A percentile compares a stretch with the other conserved stretches of the same genome.
Evolutionary conservation across 2,329 filamentous ascomycete species (phyloP).

Genomic region (Trichoderma arundinaceum): DNA sequence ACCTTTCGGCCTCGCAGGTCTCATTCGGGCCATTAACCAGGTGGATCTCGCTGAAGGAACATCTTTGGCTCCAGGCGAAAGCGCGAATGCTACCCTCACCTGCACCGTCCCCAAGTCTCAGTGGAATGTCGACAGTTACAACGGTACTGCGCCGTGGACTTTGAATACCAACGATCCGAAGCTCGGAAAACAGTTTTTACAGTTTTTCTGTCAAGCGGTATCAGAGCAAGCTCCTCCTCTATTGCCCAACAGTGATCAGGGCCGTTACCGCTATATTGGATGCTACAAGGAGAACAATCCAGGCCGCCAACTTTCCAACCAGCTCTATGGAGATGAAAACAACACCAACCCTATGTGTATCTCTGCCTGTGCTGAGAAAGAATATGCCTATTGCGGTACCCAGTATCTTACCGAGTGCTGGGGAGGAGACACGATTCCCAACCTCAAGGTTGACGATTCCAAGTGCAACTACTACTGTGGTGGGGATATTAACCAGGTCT

Average conservation of each 20-base stretch:
- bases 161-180: slow-evolving; percentile 62
- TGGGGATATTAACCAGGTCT: slow-evolving; percentile 56
- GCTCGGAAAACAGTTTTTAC: slow-evolving; percentile 58
- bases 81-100: slow-evolving; percentile 57
- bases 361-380: slow-evolving; percentile 46
- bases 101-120: slow-evolving; percentile 63
- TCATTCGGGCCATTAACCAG: slow-evolving; percentile 60
- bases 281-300: slow-evolving; percentile 64
- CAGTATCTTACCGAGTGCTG: slow-evolving; percentile 61
- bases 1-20: slow-evolving; percentile 60
- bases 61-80: slow-evolving; percentile 55
- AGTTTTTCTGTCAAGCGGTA: slow-evolving; percentile 59
- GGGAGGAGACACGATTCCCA: slow-evolving; percentile 57
- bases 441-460: slow-evolving; percentile 48
- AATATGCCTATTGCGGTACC: slow-evolving; percentile 53
- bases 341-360: slow-evolving; percentile 56
- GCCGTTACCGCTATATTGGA: slow-evolving; percentile 58
- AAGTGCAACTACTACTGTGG: slow-evolving; percentile 60
- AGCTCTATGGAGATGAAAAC: slow-evolving; percentile 48
- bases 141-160: slow-evolving; percentile 57
- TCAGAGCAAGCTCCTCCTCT: slow-evolving; percentile 59
- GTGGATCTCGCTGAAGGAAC: slow-evolving; percentile 65
- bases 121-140: slow-evolving; percentile 60
- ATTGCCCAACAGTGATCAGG: slow-evolving; percentile 47
- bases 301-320: slow-evolving; percentile 54